phyloP scores from a whole-genome alignment of 257 asterid genomes.

The Leptodermis oblonga region DNA sequence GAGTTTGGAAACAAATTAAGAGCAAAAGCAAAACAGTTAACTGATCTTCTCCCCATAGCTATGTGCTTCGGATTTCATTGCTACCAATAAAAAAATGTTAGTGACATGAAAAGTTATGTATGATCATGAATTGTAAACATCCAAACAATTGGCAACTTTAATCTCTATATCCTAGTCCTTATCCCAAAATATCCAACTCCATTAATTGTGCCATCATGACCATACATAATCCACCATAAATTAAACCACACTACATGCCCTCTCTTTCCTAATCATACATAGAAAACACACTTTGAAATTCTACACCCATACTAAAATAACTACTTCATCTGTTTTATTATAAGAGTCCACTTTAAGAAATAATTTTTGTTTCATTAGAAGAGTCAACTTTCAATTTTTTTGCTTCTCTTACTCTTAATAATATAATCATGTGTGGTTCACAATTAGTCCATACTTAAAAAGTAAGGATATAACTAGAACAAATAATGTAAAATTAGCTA shows the following conservation, averaged over 20 bases:
- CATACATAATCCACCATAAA: background rate
- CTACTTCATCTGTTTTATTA: too few species aligned
- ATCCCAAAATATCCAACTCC: conserved; percentile 22
- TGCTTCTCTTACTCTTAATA: too few species aligned
- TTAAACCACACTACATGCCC: conserved; percentile 1
- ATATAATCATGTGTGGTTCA: too few species aligned
- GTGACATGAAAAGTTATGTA: conserved; percentile 2
- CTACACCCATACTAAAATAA: background rate
- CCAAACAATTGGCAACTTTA: conserved; percentile 10
- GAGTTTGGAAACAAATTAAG: background rate
- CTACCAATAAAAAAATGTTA: background rate
- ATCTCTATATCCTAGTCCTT: conserved; percentile 17
- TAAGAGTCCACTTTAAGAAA: too few species aligned
- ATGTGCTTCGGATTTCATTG: background rate
- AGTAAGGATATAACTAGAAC: too few species aligned
- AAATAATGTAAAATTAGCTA: too few species aligned
- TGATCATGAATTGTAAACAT: background rate
- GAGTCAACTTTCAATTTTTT: too few species aligned
- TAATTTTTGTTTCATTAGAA: too few species aligned
- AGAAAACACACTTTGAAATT: too few species aligned
- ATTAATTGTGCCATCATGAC: background rate
- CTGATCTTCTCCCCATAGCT: background rate
- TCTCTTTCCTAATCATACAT: conserved; percentile 17
- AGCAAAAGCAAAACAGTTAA: background rate
- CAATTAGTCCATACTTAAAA: too few species aligned